A percentile compares a stretch with the other conserved stretches of the same genome.
phyloP scores from a whole-genome alignment of 2,329 filamentous ascomycete genomes.

The Stachybotrys chlorohalonatus region DNA sequence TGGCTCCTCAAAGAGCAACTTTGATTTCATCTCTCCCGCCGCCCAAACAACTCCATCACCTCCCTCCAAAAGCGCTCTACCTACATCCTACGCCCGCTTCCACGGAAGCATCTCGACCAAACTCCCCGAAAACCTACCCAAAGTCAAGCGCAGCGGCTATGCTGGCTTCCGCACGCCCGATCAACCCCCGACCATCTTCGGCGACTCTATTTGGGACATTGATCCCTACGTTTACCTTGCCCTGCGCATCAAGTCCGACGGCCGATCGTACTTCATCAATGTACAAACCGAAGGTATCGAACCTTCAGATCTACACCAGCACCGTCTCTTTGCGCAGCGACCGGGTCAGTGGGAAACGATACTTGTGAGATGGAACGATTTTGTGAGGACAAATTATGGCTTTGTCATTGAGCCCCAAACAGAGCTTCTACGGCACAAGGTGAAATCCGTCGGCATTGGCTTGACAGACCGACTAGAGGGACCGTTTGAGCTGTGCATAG shows the following conservation, averaged over 20 bases:
- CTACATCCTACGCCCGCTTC: slow-evolving; percentile 60
- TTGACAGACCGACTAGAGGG: slow-evolving; percentile 84
- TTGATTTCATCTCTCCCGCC: slow-evolving; percentile 49
- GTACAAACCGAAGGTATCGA: slow-evolving; percentile 91
- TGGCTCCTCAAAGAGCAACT: slow-evolving; percentile 66
- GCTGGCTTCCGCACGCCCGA: slow-evolving; percentile 85
- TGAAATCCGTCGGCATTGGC: slow-evolving; percentile 78
- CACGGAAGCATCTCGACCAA: slow-evolving; percentile 81
- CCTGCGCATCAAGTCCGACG: slow-evolving; percentile 81
- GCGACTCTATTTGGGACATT: slow-evolving; percentile 77
- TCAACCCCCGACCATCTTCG: slow-evolving; percentile 70
- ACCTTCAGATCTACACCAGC: slow-evolving; percentile 92
- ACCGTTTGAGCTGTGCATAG: slow-evolving; percentile 78
- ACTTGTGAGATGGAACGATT: slow-evolving; percentile 83
- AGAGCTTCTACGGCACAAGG: slow-evolving; percentile 77
- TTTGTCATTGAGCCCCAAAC: slow-evolving; percentile 88
- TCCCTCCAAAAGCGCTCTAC: slow-evolving; percentile 7
- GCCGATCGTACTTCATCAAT: slow-evolving; percentile 88
- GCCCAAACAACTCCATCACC: slow-evolving; percentile 2
- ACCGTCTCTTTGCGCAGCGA: slow-evolving; percentile 70
- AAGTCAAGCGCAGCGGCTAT: slow-evolving; percentile 73
- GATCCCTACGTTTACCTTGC: slow-evolving; percentile 84
- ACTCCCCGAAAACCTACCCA: slow-evolving; percentile 64
- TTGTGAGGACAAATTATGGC: slow-evolving; percentile 90
- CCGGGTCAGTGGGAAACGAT: slow-evolving; percentile 92